Evolutionary conservation across 2,329 filamentous ascomycete genomes (phyloP), one percentile per base, ranked within the genome.

Genomic region (Pseudocercospora ulei): DNA sequence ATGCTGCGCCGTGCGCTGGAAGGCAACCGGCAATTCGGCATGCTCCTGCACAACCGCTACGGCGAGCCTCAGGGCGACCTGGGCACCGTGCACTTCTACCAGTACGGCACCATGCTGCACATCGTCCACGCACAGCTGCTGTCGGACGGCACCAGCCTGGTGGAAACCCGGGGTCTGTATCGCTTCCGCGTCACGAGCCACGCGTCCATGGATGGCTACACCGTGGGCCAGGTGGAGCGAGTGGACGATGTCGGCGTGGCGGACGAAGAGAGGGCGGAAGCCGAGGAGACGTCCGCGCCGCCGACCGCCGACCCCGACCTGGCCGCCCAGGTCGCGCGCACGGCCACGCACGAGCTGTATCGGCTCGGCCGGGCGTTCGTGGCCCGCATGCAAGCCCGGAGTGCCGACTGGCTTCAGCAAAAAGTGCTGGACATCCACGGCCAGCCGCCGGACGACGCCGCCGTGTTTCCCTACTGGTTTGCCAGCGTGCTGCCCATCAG

Each of bases 391-490:
- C 72, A 75, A 38, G 68, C 69, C 3, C 67, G 76, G 37, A 82
- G 78, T 41, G 80, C 78, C 0, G 72, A 73, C 0, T 93, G 84
- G 85, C 66, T 92, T 17, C 75, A 82, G 39, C 71, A 77, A 25
- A 73, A 79, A 5, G 78, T 87, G 20, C 65, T 87, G 18, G 65
- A 75, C 19, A 76, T 82, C 4, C 90, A 88, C 49, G 86, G 86
- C 7, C 75, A 81, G 41, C 80, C 79, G 12, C 86, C 85, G 0
- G 67, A 73, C 9, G 83, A 93, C 53, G 78, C 84, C 1, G 78
- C 78, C 2, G 60, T 75, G 1, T 90, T 94, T 50, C 82, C 86
- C 0, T 94, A 86, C 71, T 95, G 87, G 87, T 80, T 94, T 50
- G 86, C 82, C 6, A 83, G 76, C 54, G 77, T 90, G 12, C 62